phyloP scores from a whole-genome alignment of 1,284 basidiomycete species.

The Coriolopsis trogii region DNA sequence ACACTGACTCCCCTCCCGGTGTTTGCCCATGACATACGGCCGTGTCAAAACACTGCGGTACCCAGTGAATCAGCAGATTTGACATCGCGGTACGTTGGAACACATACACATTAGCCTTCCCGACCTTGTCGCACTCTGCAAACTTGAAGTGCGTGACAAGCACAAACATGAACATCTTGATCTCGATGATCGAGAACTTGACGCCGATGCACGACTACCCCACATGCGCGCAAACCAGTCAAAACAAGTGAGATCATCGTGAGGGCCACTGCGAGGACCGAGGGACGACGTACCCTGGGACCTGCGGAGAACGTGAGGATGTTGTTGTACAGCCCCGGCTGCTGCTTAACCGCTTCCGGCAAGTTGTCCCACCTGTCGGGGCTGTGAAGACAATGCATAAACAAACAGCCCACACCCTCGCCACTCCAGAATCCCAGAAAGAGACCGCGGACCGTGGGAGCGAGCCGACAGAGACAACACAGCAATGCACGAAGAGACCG shows the following conservation, averaged over 20 bases:
- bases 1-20: conserved; percentile 67
- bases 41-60: conserved; percentile 65
- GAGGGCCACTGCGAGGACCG: not conserved
- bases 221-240: not conserved
- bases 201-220: conserved; percentile 78
- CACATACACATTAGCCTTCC: conserved; percentile 69
- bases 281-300: conserved; percentile 61
- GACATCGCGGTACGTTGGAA: not conserved
- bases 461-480: too few species aligned
- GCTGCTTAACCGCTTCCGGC: conserved; percentile 57
- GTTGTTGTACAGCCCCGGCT: conserved; percentile 73
- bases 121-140: conserved; percentile 55
- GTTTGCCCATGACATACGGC: conserved; percentile 65
- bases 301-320: conserved; percentile 78
- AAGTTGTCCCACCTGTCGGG: conserved; percentile 80
- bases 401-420: too few species aligned
- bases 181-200: conserved; percentile 78
- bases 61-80: conserved; percentile 1
- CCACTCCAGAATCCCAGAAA: too few species aligned
- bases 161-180: conserved; percentile 74
- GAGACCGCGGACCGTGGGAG: too few species aligned
- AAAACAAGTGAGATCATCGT: not conserved
- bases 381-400: conserved; percentile 48
- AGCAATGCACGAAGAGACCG: not conserved
- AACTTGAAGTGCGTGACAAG: conserved; percentile 71